A percentile compares a stretch with the other conserved stretches of the same genome.
Evolutionary conservation across 2,329 filamentous ascomycete genomes (phyloP).

Genomic region (Neofusicoccum laricinum): DNA sequence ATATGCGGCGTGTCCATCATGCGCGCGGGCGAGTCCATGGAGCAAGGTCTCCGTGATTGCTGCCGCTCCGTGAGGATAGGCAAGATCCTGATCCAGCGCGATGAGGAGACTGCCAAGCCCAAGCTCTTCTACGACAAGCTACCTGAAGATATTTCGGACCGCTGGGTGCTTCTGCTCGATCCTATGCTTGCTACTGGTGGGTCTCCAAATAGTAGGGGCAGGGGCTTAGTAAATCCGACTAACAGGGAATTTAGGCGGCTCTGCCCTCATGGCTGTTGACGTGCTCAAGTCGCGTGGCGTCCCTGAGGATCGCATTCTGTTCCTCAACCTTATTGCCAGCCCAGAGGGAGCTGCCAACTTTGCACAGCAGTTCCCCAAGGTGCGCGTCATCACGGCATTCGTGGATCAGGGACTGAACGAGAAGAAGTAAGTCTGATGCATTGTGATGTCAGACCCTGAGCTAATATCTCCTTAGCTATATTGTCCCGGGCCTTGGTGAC

Average conservation of each 20-base stretch:
- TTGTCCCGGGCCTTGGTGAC: slow-evolving; percentile 88
- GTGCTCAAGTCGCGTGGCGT: slow-evolving; percentile 87
- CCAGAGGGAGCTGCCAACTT: slow-evolving; percentile 89
- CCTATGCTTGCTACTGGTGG: slow-evolving; percentile 98
- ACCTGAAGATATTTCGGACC: slow-evolving; percentile 83
- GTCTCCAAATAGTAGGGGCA: slow-evolving; percentile 21
- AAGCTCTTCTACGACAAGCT: slow-evolving; percentile 98
- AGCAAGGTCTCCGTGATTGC: slow-evolving; percentile 92
- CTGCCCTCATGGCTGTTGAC: slow-evolving; percentile 94
- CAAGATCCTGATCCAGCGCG: slow-evolving; percentile 96
- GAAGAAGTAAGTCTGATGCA: slow-evolving; percentile 73
- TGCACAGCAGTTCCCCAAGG: slow-evolving; percentile 80
- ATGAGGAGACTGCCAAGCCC: slow-evolving; percentile 89
- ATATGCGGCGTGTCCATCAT: slow-evolving; percentile 99
- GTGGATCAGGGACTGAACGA: slow-evolving; percentile 95
- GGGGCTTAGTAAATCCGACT: not conserved
- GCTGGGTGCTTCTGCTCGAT: slow-evolving; percentile 92
- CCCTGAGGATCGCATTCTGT: slow-evolving; percentile 90
- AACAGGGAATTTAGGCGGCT: slow-evolving; percentile 64
- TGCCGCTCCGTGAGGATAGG: slow-evolving; percentile 97
- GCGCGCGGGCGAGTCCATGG: slow-evolving; percentile 97
- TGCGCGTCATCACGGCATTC: slow-evolving; percentile 92
- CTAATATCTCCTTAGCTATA: slow-evolving; percentile 65
- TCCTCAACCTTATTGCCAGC: slow-evolving; percentile 96
- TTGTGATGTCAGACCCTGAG: slow-evolving; percentile 24